These are phyloP conservation scores for Boletellus sp. DNA, from an alignment of 768 basidiomycete genomes.

Conservation along the genomic window DNA sequence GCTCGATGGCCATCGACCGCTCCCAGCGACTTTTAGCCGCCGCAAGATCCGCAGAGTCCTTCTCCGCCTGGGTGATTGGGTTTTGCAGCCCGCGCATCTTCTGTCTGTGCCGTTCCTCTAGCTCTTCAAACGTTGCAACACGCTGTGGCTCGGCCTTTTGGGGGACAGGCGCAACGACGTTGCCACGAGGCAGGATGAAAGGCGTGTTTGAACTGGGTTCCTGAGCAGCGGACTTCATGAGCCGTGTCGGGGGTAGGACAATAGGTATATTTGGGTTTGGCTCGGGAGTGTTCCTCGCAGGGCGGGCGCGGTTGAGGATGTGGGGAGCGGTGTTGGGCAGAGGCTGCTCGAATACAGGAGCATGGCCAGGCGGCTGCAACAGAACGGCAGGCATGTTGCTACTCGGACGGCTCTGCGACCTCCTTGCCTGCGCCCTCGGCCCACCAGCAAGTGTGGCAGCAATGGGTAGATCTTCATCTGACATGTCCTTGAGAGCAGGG, in stretches of 20 bases:
- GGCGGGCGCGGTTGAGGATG: slow-evolving; percentile 22
- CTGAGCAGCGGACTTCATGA: slow-evolving; percentile 34
- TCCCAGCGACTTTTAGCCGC: slow-evolving; percentile 85
- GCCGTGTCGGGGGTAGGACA: slow-evolving; percentile 28
- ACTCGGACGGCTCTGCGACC: slow-evolving; percentile 15
- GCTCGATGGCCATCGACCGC: slow-evolving; percentile 67
- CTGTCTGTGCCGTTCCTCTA: slow-evolving; percentile 80
- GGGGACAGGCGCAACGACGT: slow-evolving; percentile 39
- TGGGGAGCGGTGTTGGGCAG: slow-evolving; percentile 16
- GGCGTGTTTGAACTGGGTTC: slow-evolving; percentile 37
- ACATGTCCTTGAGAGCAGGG: slow-evolving; percentile 30
- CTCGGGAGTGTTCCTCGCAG: slow-evolving; percentile 16
- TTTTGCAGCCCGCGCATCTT: slow-evolving; percentile 80
- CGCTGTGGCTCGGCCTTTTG: slow-evolving; percentile 49
- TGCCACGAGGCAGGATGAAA: slow-evolving; percentile 45
- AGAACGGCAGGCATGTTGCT: slow-evolving; percentile 27
- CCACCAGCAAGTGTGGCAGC: slow-evolving; percentile 16
- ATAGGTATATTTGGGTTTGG: slow-evolving; percentile 28
- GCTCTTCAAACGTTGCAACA: slow-evolving; percentile 80
- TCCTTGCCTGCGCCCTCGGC: slow-evolving; percentile 17
- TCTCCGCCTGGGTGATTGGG: slow-evolving; percentile 77
- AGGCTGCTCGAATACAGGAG: slow-evolving; percentile 25
- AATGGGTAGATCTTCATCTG: slow-evolving; percentile 35
- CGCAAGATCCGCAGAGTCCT: slow-evolving; percentile 69
- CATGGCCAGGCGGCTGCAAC: slow-evolving; percentile 29